Evolutionary conservation across 192 early-diverging fungal genomes (phyloP), one percentile per base, ranked within the genome.

Genomic region (Bifiguratus adelaidae): DNA sequence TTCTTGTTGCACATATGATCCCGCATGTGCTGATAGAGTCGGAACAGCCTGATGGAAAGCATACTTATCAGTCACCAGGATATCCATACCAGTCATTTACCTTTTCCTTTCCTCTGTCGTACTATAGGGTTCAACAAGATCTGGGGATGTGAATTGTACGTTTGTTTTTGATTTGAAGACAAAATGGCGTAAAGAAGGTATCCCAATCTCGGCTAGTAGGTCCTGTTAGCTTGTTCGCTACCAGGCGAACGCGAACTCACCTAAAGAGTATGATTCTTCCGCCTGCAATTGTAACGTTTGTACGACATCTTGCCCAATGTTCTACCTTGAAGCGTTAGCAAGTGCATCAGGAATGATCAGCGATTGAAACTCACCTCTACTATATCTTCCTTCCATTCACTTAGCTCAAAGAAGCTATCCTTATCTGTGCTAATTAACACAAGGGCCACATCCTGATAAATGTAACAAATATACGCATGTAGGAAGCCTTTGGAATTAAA

Each of bases 401-500:
- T 73, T 69, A 91, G 68, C 2, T 82, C 76, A 45, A 80, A 83
- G 53, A 97, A 97, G 21, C 79, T 80, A 49, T 92, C 85, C 61
- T 82, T 81, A 47, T 89, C 82, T 2, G 83, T 76, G 9, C 81
- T 83, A 12, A 92, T 73, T 33, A 88, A 56, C 0, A 91, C 60
- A 5, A 95, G 58, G 35, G 80, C 85, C 5, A 86, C 63, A n/a
- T 82, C 76, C 0, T 71, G 61, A 2, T 73, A 73, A 20, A 95
- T 70, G 55, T 87, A 93, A 47, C 71, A 83, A 15, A 95, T 75
- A 45, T 95, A 94, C 1, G 81, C 83, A 49, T 95, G 81, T 24
- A 97, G 55, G 60, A 93, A 97, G 12, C 83, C 88, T 48, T 81
- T 70, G 47, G 76, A 73, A 63, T 95, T 88, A 68, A 93, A 87